Conservation (phyloP, 179 eudicot species). For the Silene noctiflora region DNA sequence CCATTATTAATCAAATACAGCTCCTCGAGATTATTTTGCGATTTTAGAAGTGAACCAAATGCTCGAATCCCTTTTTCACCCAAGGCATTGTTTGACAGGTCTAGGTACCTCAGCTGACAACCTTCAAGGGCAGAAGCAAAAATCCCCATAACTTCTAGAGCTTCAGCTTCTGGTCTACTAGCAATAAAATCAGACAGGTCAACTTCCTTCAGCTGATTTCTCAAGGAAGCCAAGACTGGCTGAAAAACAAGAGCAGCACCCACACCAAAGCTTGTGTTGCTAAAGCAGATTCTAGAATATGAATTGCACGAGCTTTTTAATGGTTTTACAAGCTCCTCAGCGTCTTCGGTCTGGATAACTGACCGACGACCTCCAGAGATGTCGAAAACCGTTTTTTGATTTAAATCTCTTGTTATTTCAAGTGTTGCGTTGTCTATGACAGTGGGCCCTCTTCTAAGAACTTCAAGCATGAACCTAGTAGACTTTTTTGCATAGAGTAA, state of each 20-base stretch:
- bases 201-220: constrained; percentile 49
- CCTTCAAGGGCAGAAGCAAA: constrained; percentile 60
- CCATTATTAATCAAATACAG: constrained; percentile 64
- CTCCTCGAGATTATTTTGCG: constrained; percentile 54
- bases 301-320: constrained; percentile 39
- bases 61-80: constrained; percentile 70
- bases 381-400: constrained; percentile 41
- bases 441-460: constrained; percentile 41
- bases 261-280: constrained; percentile 61
- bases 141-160: constrained; percentile 61
- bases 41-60: constrained; percentile 47
- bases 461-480: constrained; percentile 59
- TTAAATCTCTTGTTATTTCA: constrained; percentile 23
- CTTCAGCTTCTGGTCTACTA: constrained; percentile 64
- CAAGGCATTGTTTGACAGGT: constrained; percentile 62
- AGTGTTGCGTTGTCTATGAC: constrained; percentile 27
- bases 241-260: constrained; percentile 55
- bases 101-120: constrained; percentile 40
- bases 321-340: constrained; percentile 43
- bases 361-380: constrained; percentile 60
- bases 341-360: constrained; percentile 57
- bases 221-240: constrained; percentile 46
- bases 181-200: constrained; percentile 66
- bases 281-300: constrained; percentile 57
- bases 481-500: constrained; percentile 63